A percentile compares a stretch with the other conserved stretches of the same genome.
phyloP scores from a whole-genome alignment of 257 asterid genomes.

The Primulina tabacum region DNA sequence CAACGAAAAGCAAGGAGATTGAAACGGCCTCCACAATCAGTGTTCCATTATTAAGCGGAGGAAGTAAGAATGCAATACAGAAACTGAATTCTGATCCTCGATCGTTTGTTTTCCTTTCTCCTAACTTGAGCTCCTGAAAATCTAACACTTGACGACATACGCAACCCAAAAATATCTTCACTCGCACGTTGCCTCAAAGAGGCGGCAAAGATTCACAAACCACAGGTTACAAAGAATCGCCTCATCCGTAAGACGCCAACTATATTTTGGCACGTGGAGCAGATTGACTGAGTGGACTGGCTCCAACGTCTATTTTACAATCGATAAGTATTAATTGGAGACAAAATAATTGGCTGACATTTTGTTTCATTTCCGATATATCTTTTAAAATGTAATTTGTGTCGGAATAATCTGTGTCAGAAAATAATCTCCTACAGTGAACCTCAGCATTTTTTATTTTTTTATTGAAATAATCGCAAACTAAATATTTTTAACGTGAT shows the following conservation, averaged over 20 bases:
- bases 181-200: neutral
- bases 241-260: neutral
- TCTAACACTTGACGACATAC: constrained; percentile 25
- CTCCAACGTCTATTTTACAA: neutral
- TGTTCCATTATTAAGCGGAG: neutral
- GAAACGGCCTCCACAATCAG: neutral
- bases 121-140: constrained; percentile 12
- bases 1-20: neutral
- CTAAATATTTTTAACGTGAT: no score
- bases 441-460: no score
- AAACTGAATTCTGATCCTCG: neutral
- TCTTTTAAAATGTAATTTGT: no score
- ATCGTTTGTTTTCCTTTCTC: constrained; percentile 17
- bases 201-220: neutral
- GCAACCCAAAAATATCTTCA: constrained; percentile 29
- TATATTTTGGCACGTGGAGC: neutral
- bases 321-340: no score
- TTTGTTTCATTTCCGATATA: no score
- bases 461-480: no score
- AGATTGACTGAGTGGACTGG: neutral
- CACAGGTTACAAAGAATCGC: neutral
- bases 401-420: no score
- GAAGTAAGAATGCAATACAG: neutral
- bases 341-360: no score
- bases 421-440: no score